These are phyloP conservation scores for Talaromyces sp. DNA, from an alignment of 2,329 filamentous ascomycete species.

Conservation along the genomic window DNA sequence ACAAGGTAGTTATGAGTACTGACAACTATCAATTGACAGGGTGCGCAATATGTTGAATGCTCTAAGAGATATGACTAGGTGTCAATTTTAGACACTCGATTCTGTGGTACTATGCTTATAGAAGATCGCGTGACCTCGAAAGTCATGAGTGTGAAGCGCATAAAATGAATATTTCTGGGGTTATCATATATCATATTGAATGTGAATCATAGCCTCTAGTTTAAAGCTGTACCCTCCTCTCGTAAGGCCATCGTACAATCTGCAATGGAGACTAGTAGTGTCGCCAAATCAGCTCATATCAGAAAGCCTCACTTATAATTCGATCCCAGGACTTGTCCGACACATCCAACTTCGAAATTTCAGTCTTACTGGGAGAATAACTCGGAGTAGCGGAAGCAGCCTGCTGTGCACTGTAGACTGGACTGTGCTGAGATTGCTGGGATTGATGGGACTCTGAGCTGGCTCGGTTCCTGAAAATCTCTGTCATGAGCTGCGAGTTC, in stretches of 20 bases:
- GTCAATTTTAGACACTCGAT: not conserved
- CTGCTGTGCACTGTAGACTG: slow-evolving; percentile 5
- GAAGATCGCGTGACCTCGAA: not conserved
- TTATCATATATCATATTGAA: too few species aligned
- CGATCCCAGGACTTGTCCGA: slow-evolving; percentile 18
- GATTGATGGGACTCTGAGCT: not conserved
- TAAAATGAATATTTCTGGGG: not conserved
- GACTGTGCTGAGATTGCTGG: not conserved
- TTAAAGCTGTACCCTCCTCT: not conserved
- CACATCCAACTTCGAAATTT: slow-evolving; percentile 7
- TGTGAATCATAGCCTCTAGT: not conserved
- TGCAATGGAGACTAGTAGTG: not conserved
- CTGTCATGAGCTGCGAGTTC: slow-evolving; percentile 23
- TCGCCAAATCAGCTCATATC: not conserved
- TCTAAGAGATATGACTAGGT: not conserved
- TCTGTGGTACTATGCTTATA: not conserved
- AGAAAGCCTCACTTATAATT: slow-evolving; percentile 18
- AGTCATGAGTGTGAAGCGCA: not conserved
- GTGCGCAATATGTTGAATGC: too few species aligned
- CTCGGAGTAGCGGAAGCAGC: not conserved
- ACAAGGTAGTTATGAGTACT: not conserved
- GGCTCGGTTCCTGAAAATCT: slow-evolving; percentile 21
- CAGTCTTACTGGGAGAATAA: not conserved
- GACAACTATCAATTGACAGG: not conserved
- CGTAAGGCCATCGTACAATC: not conserved